These are phyloP conservation scores for Eucalyptus rudis DNA, from an alignment of 345 rosid species.

Conservation along the genomic window DNA sequence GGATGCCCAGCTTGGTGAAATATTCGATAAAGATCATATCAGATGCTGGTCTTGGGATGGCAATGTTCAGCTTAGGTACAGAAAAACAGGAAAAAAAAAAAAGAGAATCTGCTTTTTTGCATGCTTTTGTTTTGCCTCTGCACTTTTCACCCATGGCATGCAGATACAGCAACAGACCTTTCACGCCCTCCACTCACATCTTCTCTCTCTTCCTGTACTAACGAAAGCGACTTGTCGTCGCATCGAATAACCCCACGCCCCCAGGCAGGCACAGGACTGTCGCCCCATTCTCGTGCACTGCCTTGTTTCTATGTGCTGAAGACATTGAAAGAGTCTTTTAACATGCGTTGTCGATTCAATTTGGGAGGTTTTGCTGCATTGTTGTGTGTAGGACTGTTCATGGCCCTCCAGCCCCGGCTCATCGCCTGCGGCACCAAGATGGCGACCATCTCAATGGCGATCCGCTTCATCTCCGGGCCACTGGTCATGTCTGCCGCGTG, in stretches of 20 bases:
- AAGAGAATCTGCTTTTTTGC: neutral
- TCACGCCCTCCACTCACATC: neutral
- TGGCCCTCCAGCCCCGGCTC: conserved; percentile 71
- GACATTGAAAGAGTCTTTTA: neutral
- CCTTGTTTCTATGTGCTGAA: neutral
- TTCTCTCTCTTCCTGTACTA: neutral
- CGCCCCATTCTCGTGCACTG: neutral
- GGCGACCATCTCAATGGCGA: conserved; percentile 51
- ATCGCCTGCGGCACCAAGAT: conserved; percentile 53
- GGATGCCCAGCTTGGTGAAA: conserved; percentile 53
- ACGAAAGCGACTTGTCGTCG: neutral
- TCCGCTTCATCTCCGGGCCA: conserved; percentile 57
- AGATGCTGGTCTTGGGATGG: conserved; percentile 80
- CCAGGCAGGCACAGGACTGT: neutral
- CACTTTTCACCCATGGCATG: neutral
- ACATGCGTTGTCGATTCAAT: neutral
- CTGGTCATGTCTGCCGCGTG: conserved; percentile 43
- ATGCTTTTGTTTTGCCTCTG: neutral
- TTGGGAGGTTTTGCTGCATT: neutral
- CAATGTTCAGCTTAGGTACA: conserved; percentile 82
- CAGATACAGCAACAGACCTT: neutral
- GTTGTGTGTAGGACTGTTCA: conserved; percentile 40
- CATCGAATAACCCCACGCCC: neutral
- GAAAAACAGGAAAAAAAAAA: neutral
- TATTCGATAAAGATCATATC: conserved; percentile 61